Percentiles rank a stretch among this genome's conserved stretches.
phyloP scores from a whole-genome alignment of 306 rosid genomes.

The Lathyrus sativus region DNA sequence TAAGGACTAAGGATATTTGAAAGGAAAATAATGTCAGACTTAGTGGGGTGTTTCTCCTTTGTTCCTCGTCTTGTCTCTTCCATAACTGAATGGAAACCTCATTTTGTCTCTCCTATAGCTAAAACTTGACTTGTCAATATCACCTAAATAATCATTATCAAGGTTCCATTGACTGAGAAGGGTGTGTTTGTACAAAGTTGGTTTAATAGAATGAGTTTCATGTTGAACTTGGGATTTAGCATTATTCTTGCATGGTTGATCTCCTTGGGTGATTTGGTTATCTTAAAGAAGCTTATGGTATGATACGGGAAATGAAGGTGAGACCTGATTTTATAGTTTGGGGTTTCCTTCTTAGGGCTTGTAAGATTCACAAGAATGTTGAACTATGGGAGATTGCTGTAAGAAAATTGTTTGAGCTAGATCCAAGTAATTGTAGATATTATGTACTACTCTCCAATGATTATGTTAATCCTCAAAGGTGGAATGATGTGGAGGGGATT shows the following conservation, averaged over 20 bases:
- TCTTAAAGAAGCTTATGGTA: slow-evolving; percentile 62
- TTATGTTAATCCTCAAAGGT: slow-evolving; percentile 75
- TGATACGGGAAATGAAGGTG: slow-evolving; percentile 70
- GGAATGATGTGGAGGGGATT: slow-evolving; percentile 76
- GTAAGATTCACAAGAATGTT: slow-evolving; percentile 70
- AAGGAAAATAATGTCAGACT: too few species aligned
- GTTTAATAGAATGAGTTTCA: slow-evolving; percentile 68
- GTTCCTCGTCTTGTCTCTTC: too few species aligned
- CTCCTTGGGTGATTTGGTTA: slow-evolving; percentile 78
- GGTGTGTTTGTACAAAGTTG: slow-evolving; percentile 52
- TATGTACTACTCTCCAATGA: slow-evolving; percentile 73
- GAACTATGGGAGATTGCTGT: slow-evolving; percentile 75
- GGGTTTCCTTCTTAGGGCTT: slow-evolving; percentile 81
- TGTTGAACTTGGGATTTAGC: slow-evolving; percentile 74
- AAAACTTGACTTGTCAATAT: too few species aligned
- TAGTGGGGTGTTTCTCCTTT: too few species aligned
- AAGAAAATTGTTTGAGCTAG: slow-evolving; percentile 62
- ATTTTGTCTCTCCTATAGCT: too few species aligned
- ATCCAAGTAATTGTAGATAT: slow-evolving; percentile 71
- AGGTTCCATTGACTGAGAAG: too few species aligned
- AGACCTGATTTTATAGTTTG: slow-evolving; percentile 69
- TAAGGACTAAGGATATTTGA: too few species aligned
- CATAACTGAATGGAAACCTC: too few species aligned
- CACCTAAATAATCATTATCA: too few species aligned
- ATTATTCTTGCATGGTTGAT: slow-evolving; percentile 79